Base-by-base conservation (phyloP, 23 red algal genomes). In the Gracilaria domingensis region DNA sequence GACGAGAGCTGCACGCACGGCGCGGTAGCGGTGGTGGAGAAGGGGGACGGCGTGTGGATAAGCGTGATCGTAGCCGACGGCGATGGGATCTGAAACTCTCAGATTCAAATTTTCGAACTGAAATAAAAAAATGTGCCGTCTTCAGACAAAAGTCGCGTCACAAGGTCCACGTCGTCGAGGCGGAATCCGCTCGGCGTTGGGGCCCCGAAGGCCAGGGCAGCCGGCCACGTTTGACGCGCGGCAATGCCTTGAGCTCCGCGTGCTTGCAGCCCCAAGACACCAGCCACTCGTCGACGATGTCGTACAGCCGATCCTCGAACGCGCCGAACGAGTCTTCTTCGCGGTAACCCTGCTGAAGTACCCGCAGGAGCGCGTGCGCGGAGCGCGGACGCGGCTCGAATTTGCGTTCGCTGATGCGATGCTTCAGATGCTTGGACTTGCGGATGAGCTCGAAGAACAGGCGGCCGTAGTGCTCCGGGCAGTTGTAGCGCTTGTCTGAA, bases 371-470 rank as follows among this genome's bases (percentile, higher is more conserved):
- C 1, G 12, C 12, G 18, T 64, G 59, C 59, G 59, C n/a, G 6
- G 59, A 64, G 4, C 28, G n/a, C 6, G 59, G 12, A 2, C 24
- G 59, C 59, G 59, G 59, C 28, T 64, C 6, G 59, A 26, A 64
- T 11, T 11, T 11, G 8, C 24, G 59, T 24, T 0, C 12, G 5
- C 2, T 12, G 24, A 64, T 64, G 59, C 59, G 59, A 0, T 2
- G 6, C 25, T 13, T 2, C 59, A 64, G 59, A 24, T 64, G 59
- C 2, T 18, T 1, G 24, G 59, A 64, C 59, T 64, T 64, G 59
- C 59, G 59, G 28, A 64, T 64, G 24, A 64, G 59, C 59, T 32
- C 25, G 59, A 64, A 64, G 59, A 64, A 64, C 59, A 64, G 2
- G 4, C 2, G 24, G 28, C 59, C 32, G 28, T 11, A 8, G 59